Conservation (phyloP, 495 filamentous ascomycete genomes). For the Bacidia gigantensis region DNA sequence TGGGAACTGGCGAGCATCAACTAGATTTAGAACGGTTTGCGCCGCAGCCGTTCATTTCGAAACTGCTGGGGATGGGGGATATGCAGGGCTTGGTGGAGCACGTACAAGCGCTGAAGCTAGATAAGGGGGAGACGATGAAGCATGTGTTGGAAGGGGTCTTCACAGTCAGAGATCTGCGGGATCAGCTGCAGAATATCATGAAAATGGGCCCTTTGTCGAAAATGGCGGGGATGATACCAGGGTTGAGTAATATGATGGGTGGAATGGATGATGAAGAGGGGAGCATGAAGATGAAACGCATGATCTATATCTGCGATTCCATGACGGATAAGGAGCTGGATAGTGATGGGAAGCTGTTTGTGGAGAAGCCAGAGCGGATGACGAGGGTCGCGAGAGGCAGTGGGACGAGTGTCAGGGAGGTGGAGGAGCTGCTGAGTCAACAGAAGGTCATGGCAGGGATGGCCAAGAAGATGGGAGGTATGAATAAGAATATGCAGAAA, state of each 20-base stretch:
- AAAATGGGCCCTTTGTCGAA: conserved; percentile 98
- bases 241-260: conserved; percentile 79
- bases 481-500: conserved; percentile 90
- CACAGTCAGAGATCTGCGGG: conserved; percentile 84
- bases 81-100: conserved; percentile 92
- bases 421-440: conserved; percentile 94
- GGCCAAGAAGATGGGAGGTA: conserved; percentile 97
- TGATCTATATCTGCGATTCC: conserved; percentile 97
- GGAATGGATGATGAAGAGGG: conserved; percentile 97
- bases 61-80: conserved; percentile 93
- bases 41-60: conserved; percentile 79
- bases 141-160: conserved; percentile 95
- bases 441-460: conserved; percentile 98
- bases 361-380: conserved; percentile 87
- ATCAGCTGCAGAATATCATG: conserved; percentile 96
- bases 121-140: conserved; percentile 98
- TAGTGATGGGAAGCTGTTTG: conserved; percentile 84
- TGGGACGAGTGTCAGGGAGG: conserved; percentile 83
- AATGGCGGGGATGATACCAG: conserved; percentile 98
- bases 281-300: conserved; percentile 78
- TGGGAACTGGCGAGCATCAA: conserved; percentile 95
- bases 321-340: conserved; percentile 96
- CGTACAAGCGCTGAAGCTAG: conserved; percentile 89
- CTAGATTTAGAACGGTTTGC: conserved; percentile 87
- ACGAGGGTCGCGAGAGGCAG: conserved; percentile 80